These are phyloP conservation scores for Russula brevipes DNA, from an alignment of 768 basidiomycete species.

Conservation along the genomic window DNA sequence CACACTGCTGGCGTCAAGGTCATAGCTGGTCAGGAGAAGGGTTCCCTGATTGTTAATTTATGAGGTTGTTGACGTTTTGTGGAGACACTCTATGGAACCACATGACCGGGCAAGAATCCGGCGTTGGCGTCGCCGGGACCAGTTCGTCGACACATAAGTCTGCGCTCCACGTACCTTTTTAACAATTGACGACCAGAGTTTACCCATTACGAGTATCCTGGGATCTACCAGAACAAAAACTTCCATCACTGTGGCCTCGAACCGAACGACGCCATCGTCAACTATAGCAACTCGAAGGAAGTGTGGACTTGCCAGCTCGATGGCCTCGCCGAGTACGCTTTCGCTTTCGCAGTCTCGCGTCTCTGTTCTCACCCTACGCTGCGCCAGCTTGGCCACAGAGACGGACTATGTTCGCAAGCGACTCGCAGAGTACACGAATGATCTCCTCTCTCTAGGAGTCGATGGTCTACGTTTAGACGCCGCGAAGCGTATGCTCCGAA, in stretches of 20 bases:
- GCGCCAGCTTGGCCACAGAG: conserved; percentile 52
- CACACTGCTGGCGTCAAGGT: conserved; percentile 38
- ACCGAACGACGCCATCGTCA: conserved; percentile 47
- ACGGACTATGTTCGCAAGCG: conserved; percentile 52
- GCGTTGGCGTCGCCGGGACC: conserved; percentile 27
- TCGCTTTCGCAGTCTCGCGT: background rate
- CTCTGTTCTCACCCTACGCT: background rate
- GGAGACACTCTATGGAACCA: conserved; percentile 61
- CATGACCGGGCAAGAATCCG: conserved; percentile 50
- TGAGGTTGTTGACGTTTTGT: background rate
- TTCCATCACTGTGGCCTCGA: conserved; percentile 63
- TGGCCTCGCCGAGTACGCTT: conserved; percentile 38
- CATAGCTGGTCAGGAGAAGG: conserved; percentile 33
- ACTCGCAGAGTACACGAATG: conserved; percentile 54
- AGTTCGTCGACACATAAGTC: background rate
- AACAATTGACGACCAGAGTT: conserved; percentile 30
- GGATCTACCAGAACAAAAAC: conserved; percentile 35
- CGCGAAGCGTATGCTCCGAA: conserved; percentile 46
- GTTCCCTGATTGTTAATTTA: no score
- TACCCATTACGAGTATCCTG: conserved; percentile 44
- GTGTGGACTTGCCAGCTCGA: conserved; percentile 42
- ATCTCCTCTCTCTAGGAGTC: conserved; percentile 55
- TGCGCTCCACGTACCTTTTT: background rate
- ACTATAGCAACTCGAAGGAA: conserved; percentile 49
- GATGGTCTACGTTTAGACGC: conserved; percentile 62